phyloP scores from a whole-genome alignment of 208 protist genomes.

The Crithidia thermophila region DNA sequence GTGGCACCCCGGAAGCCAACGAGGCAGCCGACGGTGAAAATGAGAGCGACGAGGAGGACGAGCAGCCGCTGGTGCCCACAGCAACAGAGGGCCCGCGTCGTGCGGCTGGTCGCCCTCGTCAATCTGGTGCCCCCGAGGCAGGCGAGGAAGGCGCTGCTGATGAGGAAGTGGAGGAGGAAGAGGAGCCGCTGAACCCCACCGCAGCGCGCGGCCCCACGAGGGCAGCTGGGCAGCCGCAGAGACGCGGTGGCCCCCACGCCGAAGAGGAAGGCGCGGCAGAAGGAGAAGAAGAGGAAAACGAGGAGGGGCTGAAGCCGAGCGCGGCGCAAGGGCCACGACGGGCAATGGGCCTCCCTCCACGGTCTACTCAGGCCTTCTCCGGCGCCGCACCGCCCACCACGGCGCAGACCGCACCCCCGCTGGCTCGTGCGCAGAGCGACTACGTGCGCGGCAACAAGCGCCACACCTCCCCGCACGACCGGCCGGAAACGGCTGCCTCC shows the following conservation, averaged over 20 bases:
- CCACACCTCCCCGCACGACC: slow-evolving; percentile 12
- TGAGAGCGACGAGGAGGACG: slow-evolving; percentile 5
- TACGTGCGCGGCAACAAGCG: slow-evolving; percentile 13
- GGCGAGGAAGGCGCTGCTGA: not conserved
- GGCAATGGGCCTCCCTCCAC: slow-evolving; percentile 1
- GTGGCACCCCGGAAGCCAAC: not conserved
- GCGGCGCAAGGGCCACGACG: not conserved
- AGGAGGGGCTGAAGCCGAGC: not conserved
- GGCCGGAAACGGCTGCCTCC: slow-evolving; percentile 3
- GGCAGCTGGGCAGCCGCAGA: not conserved
- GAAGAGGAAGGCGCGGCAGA: too few relatives aligned
- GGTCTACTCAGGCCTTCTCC: slow-evolving; percentile 5
- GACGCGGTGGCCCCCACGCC: not conserved
- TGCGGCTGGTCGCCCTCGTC: not conserved
- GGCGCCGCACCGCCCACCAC: not conserved
- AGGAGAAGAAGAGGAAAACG: too few relatives aligned
- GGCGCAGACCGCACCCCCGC: not conserved
- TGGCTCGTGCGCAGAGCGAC: slow-evolving; percentile 14
- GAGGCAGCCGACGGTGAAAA: not conserved
- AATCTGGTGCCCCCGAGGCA: not conserved
- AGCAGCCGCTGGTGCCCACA: slow-evolving; percentile 5
- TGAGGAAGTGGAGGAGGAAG: not conserved
- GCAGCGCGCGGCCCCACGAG: not conserved
- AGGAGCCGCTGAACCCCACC: not conserved
- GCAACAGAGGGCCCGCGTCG: not conserved